Evolutionary conservation across 2,329 filamentous ascomycete species (phyloP).

Genomic region (Passalora sequoiae): DNA sequence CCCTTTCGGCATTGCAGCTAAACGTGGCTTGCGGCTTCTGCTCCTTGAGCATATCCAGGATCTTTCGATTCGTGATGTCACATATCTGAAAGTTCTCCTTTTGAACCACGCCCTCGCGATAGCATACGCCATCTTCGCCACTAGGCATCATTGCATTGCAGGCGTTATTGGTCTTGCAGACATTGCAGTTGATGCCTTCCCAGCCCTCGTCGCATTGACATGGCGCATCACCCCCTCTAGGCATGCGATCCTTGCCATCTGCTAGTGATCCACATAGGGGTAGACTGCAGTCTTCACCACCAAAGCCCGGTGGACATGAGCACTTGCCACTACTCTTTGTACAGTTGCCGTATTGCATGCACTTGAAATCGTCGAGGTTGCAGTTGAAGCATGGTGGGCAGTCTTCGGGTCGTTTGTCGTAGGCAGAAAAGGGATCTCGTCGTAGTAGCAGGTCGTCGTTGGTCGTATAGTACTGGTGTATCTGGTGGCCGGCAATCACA

Average conservation of each 20-base stretch:
- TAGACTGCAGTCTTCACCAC: constrained; percentile 85
- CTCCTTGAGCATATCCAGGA: constrained; percentile 76
- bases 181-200: constrained; percentile 94
- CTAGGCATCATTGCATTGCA: constrained; percentile 81
- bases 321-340: constrained; percentile 90
- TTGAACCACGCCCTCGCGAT: constrained; percentile 81
- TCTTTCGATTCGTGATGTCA: constrained; percentile 93
- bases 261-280: constrained; percentile 87
- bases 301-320: constrained; percentile 84
- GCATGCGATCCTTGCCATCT: constrained; percentile 71
- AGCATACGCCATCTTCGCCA: constrained; percentile 75
- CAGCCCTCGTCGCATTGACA: constrained; percentile 92
- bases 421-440: constrained; percentile 51
- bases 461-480: constrained; percentile 27
- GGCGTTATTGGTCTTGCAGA: constrained; percentile 76
- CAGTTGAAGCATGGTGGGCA: constrained; percentile 97
- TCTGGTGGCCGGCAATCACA: constrained; percentile 18
- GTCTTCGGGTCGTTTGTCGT: constrained; percentile 67
- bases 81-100: constrained; percentile 97
- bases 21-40: constrained; percentile 92
- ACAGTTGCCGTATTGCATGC: constrained; percentile 84
- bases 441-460: constrained; percentile 27
- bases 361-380: constrained; percentile 84
- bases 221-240: constrained; percentile 58
- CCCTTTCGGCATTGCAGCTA: constrained; percentile 69